phyloP scores from a whole-genome alignment of 2,329 filamentous ascomycete species.

The Clonostachys byssicola region DNA sequence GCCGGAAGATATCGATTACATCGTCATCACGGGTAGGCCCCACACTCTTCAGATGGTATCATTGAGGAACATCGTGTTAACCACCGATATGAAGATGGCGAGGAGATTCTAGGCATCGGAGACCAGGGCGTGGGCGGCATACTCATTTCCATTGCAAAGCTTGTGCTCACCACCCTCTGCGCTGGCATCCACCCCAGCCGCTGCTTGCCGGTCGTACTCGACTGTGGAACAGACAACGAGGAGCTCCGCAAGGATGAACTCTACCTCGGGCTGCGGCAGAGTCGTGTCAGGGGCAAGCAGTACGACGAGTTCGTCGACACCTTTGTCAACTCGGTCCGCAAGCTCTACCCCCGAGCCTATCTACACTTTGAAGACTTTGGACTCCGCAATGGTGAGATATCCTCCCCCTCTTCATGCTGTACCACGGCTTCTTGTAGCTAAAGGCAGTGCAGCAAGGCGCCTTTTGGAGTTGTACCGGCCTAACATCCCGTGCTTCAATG shows the following conservation, averaged over 20 bases:
- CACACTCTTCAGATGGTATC: background rate
- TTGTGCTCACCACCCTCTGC: constrained; percentile 78
- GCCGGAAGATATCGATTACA: constrained; percentile 77
- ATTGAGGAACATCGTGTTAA: background rate
- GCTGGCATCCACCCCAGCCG: constrained; percentile 81
- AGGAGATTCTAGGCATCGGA: constrained; percentile 81
- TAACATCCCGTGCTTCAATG: constrained; percentile 80
- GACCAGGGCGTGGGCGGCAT: constrained; percentile 86
- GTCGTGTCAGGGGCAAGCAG: constrained; percentile 61
- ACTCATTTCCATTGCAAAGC: constrained; percentile 78
- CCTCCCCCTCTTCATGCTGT: background rate
- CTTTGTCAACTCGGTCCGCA: constrained; percentile 65
- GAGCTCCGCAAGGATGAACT: constrained; percentile 69
- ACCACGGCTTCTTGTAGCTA: background rate
- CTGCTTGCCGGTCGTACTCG: constrained; percentile 76
- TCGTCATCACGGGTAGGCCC: constrained; percentile 71
- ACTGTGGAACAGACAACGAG: constrained; percentile 82
- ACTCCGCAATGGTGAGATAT: constrained; percentile 55
- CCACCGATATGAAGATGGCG: constrained; percentile 35
- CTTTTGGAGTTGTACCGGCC: constrained; percentile 73
- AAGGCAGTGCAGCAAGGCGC: constrained; percentile 48
- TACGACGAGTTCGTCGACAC: constrained; percentile 76
- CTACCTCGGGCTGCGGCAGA: constrained; percentile 71
- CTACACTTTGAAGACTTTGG: constrained; percentile 92
- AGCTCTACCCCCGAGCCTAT: constrained; percentile 73